Conservation (phyloP, 768 basidiomycete species). For the Astraeus odoratus region DNA sequence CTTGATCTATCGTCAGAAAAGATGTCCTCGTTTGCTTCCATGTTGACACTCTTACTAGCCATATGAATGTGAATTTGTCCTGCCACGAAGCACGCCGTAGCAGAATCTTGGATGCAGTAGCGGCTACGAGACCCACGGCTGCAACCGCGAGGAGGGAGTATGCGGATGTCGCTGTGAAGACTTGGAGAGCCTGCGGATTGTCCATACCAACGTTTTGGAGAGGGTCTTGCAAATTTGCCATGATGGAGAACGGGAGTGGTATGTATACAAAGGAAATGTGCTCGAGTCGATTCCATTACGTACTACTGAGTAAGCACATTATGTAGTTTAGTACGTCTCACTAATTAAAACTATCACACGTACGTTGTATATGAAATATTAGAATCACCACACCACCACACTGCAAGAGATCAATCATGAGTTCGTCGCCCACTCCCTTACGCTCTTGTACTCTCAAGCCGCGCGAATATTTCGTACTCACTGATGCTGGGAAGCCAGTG, state of each 20-base stretch:
- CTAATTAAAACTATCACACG: no score
- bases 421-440: no score
- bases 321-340: no score
- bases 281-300: no score
- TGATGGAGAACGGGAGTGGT: no score
- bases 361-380: no score
- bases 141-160: slow-evolving; percentile 58
- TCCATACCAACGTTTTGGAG: no score
- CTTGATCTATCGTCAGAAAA: slow-evolving; percentile 28
- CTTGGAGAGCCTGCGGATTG: slow-evolving; percentile 14
- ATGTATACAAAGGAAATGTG: no score
- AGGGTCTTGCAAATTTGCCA: no score
- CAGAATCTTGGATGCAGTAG: slow-evolving; percentile 45
- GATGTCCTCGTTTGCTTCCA: background rate
- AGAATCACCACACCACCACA: no score
- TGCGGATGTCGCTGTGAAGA: slow-evolving; percentile 57
- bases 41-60: slow-evolving; percentile 48
- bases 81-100: slow-evolving; percentile 57
- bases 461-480: slow-evolving; percentile 87
- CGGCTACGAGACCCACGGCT: slow-evolving; percentile 43
- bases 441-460: slow-evolving; percentile 41
- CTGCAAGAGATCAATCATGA: no score
- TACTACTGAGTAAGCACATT: no score
- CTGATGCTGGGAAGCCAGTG: slow-evolving; percentile 97
- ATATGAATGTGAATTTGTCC: slow-evolving; percentile 67